phyloP scores from a whole-genome alignment of 371 early-diverging fungal genomes.

The Syncephalastrum monosporum region DNA sequence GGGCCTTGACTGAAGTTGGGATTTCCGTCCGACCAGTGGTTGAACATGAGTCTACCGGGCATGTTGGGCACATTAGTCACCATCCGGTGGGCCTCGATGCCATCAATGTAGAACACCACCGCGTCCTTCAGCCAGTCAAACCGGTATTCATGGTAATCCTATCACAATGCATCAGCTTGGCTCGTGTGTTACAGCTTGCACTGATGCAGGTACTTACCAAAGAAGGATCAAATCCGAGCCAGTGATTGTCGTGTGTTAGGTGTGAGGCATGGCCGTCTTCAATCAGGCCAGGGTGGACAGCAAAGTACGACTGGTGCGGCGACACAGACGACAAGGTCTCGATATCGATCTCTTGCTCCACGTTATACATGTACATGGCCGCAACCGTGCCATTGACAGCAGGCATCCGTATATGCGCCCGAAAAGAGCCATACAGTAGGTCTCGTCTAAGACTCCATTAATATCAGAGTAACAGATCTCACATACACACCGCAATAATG shows the following conservation, averaged over 20 bases:
- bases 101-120: conserved; percentile 28
- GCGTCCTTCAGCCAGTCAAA: conserved; percentile 32
- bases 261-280: conserved; percentile 24
- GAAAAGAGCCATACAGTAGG: conserved; percentile 28
- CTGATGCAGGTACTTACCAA: background rate
- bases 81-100: conserved; percentile 15
- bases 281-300: conserved; percentile 29
- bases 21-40: conserved; percentile 40
- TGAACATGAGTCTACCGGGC: conserved; percentile 28
- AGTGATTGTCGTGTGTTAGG: conserved; percentile 24
- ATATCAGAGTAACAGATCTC: background rate
- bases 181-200: background rate
- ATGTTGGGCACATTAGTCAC: conserved; percentile 23
- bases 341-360: conserved; percentile 30
- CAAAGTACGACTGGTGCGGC: conserved; percentile 31
- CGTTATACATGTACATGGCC: conserved; percentile 26
- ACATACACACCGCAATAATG: background rate
- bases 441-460: conserved; percentile 9
- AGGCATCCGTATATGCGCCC: conserved; percentile 19
- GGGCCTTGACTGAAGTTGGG: conserved; percentile 33
- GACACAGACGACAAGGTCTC: conserved; percentile 23
- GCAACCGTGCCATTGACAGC: conserved; percentile 25
- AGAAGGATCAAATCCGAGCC: conserved; percentile 23
- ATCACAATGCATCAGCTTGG: background rate
- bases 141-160: conserved; percentile 36